Evolutionary conservation across 805 yeast genomes (phyloP).

Genomic region (Zygoascus biomembranicola): DNA sequence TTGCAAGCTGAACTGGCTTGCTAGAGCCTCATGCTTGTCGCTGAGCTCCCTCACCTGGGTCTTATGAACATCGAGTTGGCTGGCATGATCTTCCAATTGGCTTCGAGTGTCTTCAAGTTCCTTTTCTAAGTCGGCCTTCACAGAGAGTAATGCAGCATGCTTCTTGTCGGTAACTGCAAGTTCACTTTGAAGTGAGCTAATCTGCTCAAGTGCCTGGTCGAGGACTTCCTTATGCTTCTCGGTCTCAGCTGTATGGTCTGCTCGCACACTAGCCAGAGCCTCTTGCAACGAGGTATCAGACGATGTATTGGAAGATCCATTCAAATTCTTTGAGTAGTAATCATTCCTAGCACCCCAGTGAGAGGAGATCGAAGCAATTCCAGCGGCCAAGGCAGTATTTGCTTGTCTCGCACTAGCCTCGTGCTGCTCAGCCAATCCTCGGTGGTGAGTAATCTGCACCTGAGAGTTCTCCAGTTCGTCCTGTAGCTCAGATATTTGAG

Average conservation of each 20-base stretch:
- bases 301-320: background rate
- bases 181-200: constrained; percentile 4
- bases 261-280: constrained; percentile 1
- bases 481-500: constrained; percentile 13
- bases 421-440: constrained; percentile 10
- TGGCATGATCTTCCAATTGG: constrained; percentile 11
- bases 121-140: constrained; percentile 5
- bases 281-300: background rate
- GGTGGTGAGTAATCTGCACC: constrained; percentile 16
- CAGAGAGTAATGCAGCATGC: constrained; percentile 4
- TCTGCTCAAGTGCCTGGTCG: constrained; percentile 6
- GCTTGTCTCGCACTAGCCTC: constrained; percentile 16
- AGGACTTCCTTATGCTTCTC: constrained; percentile 1
- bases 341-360: constrained; percentile 19
- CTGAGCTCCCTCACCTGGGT: background rate
- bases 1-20: constrained; percentile 2
- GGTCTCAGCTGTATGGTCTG: background rate
- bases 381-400: constrained; percentile 15
- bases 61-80: background rate
- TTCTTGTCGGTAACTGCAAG: constrained; percentile 6
- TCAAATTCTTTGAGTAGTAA: constrained; percentile 4
- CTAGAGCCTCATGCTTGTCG: constrained; percentile 10
- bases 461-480: constrained; percentile 12
- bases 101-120: constrained; percentile 5
- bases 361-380: constrained; percentile 18